Evolutionary conservation across 2,329 filamentous ascomycete species (phyloP).

Genomic region (Botryosphaeria dothidea): DNA sequence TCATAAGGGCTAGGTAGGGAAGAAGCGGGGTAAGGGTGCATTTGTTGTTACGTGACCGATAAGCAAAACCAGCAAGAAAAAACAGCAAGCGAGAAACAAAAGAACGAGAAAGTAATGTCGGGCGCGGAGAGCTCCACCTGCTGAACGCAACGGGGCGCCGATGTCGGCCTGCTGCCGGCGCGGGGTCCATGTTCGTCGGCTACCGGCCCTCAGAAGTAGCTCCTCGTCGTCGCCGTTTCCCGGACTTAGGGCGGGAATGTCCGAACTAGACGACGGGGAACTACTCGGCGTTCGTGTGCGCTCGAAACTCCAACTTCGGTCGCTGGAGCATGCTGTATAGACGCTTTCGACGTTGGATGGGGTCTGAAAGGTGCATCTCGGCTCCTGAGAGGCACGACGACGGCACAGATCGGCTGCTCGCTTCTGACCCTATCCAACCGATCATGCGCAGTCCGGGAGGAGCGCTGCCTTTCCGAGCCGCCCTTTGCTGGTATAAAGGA

Average conservation of each 20-base stretch:
- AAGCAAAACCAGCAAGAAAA: neutral
- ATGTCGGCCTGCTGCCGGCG: neutral
- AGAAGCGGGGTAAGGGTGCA: neutral
- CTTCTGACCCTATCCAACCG: conserved; percentile 7
- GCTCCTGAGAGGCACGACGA: neutral
- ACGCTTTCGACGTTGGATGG: neutral
- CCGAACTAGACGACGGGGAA: neutral
- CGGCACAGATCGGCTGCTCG: neutral
- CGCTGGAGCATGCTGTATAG: neutral
- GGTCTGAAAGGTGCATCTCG: neutral
- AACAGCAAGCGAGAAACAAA: neutral
- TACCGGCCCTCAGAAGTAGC: neutral
- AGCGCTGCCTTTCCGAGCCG: neutral
- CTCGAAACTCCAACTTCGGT: neutral
- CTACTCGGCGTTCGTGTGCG: neutral
- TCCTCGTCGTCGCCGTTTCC: neutral
- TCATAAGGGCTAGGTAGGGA: neutral
- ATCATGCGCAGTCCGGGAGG: conserved; percentile 8
- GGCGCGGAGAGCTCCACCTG: no score
- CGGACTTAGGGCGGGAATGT: neutral
- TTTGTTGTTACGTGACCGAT: neutral
- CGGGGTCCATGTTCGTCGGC: neutral
- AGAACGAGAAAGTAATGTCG: neutral
- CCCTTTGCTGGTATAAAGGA: neutral
- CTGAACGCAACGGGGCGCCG: neutral